Conservation (phyloP, 2,329 filamentous ascomycete genomes). For the Aspergillus sp. region DNA sequence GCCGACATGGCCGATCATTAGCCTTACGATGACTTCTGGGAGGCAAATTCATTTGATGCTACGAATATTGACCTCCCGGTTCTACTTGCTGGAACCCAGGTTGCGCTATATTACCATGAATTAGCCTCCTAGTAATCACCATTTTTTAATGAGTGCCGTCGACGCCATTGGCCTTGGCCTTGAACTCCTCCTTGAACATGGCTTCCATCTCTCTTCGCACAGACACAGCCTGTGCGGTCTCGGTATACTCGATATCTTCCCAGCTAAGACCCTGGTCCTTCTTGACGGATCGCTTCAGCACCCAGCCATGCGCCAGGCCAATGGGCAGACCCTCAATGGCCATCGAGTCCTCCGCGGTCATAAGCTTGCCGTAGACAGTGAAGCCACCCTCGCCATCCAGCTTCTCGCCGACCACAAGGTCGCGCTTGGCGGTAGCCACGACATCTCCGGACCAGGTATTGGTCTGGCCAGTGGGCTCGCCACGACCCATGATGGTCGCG, state of each 20-base stretch:
- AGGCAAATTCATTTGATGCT: too few species aligned
- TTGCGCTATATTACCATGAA: too few species aligned
- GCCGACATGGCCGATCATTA: too few species aligned
- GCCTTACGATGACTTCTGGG: too few species aligned
- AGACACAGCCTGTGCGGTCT: neutral
- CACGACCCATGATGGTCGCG: neutral
- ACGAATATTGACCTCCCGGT: too few species aligned
- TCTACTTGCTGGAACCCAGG: too few species aligned
- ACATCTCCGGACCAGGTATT: neutral
- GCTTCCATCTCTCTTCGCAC: neutral
- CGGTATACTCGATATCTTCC: neutral
- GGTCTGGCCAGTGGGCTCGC: neutral
- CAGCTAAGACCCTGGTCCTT: neutral
- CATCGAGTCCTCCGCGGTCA: neutral
- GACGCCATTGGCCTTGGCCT: neutral
- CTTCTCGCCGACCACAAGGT: neutral
- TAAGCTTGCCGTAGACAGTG: neutral
- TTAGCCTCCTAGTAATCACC: too few species aligned
- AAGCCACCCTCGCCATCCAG: neutral
- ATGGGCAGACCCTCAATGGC: neutral
- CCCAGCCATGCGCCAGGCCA: neutral
- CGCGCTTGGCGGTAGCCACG: neutral
- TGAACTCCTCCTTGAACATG: neutral
- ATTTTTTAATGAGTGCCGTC: too few species aligned
- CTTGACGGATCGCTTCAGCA: neutral